Base-by-base conservation (phyloP, 805 yeast species). In the Starmerella khaoyaiensis region DNA sequence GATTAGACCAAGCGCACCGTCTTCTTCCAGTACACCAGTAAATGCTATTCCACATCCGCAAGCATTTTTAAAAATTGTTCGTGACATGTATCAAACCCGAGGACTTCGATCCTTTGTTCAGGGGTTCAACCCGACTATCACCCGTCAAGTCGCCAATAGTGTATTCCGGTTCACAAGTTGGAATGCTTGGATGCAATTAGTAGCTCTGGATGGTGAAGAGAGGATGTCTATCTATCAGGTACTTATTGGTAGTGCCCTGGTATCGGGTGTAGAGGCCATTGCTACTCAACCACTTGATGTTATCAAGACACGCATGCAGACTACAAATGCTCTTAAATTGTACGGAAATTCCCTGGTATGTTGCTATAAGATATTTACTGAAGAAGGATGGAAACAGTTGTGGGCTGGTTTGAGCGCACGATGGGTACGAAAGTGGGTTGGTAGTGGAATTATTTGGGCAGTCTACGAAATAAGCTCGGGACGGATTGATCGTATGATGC, bases 281-380 rank as follows among this genome's bases (percentile, higher is more conserved):
- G 62, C 71, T 0, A 86, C 94, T 0, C 97, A 83, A 59, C 96
- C 96, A 0, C 62, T 86, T 21, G 96, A 86, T 59, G 81, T 82
- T 2, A 59, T 86, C 33, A 86, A 86, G 61, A 72, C 95, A 2
- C 70, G 93, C 52, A 72, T 84, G 72, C 95, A 84, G 58, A 72
- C 83, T n/a, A 48, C 57, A 10, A 54, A 59, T 32, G 65, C 61
- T 15, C 43, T 54, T 15, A 42, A 45, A 35, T 48, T 51, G 16
- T 62, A 64, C 44, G 54, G 59, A 3, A 52, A 57, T 37, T 54
- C 61, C 27, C 35, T 61, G 29, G 37, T 47, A 16, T 57, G 64
- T 37, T 51, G 60, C 10, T 59, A 58, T 47, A 38, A 52, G 28
- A 48, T 61, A 5, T 56, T 59, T 44, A 43, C 51, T n/a, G 56